A percentile compares a stretch with the other conserved stretches of the same genome.
Evolutionary conservation across 306 rosid genomes (phyloP).

Genomic region (Mimosa bimucronata): DNA sequence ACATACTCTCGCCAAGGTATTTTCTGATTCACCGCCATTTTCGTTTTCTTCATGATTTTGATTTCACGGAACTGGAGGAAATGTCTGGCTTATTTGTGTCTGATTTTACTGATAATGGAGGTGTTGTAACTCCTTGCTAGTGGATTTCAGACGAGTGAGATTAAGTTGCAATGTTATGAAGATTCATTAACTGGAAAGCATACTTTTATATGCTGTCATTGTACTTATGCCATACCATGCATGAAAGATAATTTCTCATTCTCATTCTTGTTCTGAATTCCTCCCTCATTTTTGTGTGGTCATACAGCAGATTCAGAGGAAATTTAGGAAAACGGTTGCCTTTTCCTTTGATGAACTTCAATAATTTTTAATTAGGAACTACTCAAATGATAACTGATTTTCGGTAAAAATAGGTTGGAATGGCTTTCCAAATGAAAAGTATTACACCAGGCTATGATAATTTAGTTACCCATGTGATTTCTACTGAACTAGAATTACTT

Average conservation of each 20-base stretch:
- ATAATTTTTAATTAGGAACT: background rate
- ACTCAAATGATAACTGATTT: background rate
- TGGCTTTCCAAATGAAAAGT: background rate
- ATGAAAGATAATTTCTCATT: background rate
- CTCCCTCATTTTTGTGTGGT: background rate
- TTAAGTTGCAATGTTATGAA: background rate
- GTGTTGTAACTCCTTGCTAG: background rate
- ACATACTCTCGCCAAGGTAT: slow-evolving; percentile 90
- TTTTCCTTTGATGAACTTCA: background rate
- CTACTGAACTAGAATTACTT: background rate
- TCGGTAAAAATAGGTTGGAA: background rate
- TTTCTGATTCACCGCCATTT: background rate
- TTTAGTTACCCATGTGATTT: background rate
- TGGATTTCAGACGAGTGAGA: background rate
- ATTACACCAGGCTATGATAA: background rate
- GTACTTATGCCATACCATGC: background rate
- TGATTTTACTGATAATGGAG: background rate
- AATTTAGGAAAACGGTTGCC: background rate
- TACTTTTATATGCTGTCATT: background rate
- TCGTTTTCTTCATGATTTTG: slow-evolving; percentile 5
- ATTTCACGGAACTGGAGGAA: slow-evolving; percentile 9
- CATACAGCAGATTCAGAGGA: background rate
- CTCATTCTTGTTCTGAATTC: background rate
- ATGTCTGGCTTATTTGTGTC: background rate
- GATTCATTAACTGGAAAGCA: too few relatives aligned